Percentiles rank a stretch among this genome's conserved stretches.
These are phyloP conservation scores for Graphilbum sp. DNA, from an alignment of 2,329 filamentous ascomycete genomes.

Conservation along the genomic window DNA sequence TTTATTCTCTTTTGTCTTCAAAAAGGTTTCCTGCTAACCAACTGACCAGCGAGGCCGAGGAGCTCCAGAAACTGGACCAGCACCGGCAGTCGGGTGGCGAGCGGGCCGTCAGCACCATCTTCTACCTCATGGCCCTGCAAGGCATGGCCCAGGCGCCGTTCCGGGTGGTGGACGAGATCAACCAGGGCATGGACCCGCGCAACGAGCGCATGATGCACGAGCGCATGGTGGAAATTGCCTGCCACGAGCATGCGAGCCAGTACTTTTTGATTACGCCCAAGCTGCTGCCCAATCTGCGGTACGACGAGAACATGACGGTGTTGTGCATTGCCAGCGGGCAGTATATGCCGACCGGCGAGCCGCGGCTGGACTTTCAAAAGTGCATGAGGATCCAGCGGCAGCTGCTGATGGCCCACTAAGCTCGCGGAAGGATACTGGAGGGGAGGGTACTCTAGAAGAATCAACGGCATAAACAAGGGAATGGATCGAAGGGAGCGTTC, in stretches of 20 bases:
- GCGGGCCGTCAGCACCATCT: slow-evolving; percentile 90
- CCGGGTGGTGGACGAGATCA: slow-evolving; percentile 97
- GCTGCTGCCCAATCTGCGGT: slow-evolving; percentile 68
- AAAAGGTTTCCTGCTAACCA: no score
- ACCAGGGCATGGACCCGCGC: slow-evolving; percentile 97
- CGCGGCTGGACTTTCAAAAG: slow-evolving; percentile 29
- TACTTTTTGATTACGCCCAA: slow-evolving; percentile 99
- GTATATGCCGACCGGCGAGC: slow-evolving; percentile 39
- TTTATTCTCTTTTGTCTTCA: not conserved
- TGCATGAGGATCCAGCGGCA: slow-evolving; percentile 7
- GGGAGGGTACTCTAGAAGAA: no score
- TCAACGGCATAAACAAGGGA: no score
- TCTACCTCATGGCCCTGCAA: slow-evolving; percentile 97
- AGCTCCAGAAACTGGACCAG: slow-evolving; percentile 68
- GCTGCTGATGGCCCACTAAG: slow-evolving; percentile 3
- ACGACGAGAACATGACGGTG: slow-evolving; percentile 81
- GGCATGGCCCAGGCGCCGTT: slow-evolving; percentile 87
- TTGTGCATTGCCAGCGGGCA: slow-evolving; percentile 89
- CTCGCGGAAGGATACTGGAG: no score
- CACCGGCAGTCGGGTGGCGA: slow-evolving; percentile 95
- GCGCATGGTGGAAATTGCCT: slow-evolving; percentile 95
- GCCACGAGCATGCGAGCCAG: slow-evolving; percentile 59
- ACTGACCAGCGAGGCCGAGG: slow-evolving; percentile 53
- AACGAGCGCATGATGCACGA: slow-evolving; percentile 98
- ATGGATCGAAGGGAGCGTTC: no score